Evolutionary conservation across 129 eudicot genomes (phyloP).

Genomic region (Pittosporum tobira): DNA sequence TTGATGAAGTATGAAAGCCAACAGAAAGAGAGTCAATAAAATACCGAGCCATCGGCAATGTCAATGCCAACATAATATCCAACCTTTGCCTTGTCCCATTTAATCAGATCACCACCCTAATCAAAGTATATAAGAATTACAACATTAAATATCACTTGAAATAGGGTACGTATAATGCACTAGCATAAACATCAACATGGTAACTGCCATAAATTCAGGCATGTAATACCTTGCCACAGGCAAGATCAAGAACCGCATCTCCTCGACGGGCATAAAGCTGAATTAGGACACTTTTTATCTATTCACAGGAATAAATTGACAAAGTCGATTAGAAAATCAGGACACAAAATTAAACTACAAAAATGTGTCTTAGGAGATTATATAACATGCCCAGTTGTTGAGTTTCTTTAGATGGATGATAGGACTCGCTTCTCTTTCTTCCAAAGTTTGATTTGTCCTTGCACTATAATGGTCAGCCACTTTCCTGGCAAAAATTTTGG

Average conservation of each 20-base stretch:
- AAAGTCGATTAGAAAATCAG: background rate
- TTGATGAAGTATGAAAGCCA: background rate
- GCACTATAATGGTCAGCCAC: slow-evolving; percentile 99
- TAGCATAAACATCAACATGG: background rate
- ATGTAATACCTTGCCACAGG: slow-evolving; percentile 87
- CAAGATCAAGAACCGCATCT: slow-evolving; percentile 96
- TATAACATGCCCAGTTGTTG: slow-evolving; percentile 69
- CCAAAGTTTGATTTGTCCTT: slow-evolving; percentile 86
- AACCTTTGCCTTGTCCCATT: slow-evolving; percentile 97
- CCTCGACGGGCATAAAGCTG: slow-evolving; percentile 84
- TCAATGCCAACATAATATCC: slow-evolving; percentile 97
- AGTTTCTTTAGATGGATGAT: slow-evolving; percentile 96
- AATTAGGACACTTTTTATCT: slow-evolving; percentile 93
- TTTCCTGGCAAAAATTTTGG: slow-evolving; percentile 61
- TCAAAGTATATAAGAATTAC: slow-evolving; percentile 3
- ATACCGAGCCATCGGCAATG: slow-evolving; percentile 96
- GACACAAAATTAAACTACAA: background rate
- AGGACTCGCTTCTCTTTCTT: slow-evolving; percentile 97
- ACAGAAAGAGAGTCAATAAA: background rate
- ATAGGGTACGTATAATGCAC: background rate
- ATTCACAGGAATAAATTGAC: slow-evolving; percentile 10
- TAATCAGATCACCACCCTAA: slow-evolving; percentile 96
- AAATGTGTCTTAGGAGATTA: background rate
- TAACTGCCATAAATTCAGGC: slow-evolving; percentile 1
- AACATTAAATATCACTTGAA: background rate